Conservation (phyloP, 495 filamentous ascomycete species). For the Sordaria brevicollis region DNA sequence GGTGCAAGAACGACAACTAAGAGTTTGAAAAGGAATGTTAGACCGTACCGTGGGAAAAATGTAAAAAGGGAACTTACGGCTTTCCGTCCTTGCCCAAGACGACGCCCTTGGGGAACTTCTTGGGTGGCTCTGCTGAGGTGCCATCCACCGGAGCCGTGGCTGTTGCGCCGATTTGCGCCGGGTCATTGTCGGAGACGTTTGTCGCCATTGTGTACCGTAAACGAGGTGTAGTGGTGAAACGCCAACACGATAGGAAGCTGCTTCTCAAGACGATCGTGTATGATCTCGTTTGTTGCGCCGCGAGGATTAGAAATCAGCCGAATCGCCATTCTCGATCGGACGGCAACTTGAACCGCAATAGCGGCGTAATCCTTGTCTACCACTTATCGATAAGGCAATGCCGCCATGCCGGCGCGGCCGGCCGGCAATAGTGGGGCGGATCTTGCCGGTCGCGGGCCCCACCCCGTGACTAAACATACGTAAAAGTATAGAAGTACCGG, state of each 20-base stretch:
- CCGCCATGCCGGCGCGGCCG: neutral
- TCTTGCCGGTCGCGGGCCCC: neutral
- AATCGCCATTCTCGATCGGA: neutral
- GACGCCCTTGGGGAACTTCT: conserved; percentile 61
- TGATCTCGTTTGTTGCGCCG: neutral
- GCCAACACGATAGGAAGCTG: neutral
- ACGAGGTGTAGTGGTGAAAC: neutral
- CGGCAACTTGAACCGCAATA: neutral
- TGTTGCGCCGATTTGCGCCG: neutral
- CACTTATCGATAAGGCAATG: neutral
- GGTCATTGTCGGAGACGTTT: neutral
- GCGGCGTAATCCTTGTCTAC: neutral
- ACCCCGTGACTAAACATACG: neutral
- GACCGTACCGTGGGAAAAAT: neutral
- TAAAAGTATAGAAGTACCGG: too few species aligned
- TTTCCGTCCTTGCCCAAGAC: conserved; percentile 89
- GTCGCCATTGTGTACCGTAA: neutral
- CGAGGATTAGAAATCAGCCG: neutral
- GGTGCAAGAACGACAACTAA: conserved; percentile 82
- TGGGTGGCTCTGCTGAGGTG: conserved; percentile 16
- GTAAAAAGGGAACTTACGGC: conserved; percentile 53
- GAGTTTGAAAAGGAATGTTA: too few species aligned
- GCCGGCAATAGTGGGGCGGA: neutral
- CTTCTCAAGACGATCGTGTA: neutral
- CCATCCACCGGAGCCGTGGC: neutral